A percentile compares a stretch with the other conserved stretches of the same genome.
Evolutionary conservation across 1,284 basidiomycete genomes (phyloP).

Genomic region (Tilletia horrida): DNA sequence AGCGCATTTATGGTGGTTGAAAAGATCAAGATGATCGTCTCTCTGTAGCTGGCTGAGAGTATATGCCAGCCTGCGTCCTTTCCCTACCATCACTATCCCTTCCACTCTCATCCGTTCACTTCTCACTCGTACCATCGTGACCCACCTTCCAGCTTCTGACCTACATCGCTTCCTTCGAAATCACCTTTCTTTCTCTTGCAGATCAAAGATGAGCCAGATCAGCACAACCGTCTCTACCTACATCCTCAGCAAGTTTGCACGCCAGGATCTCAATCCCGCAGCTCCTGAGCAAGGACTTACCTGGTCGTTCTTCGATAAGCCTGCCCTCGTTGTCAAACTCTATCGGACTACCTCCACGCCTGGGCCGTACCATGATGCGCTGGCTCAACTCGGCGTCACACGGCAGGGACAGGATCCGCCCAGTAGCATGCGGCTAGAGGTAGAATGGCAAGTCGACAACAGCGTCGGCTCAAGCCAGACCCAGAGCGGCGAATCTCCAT

Average conservation of each 20-base stretch:
- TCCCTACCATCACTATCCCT: not conserved
- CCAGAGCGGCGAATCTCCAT: constrained; percentile 4
- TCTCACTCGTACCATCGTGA: not conserved
- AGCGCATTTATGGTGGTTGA: too few species aligned
- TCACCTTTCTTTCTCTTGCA: not conserved
- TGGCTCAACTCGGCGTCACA: constrained; percentile 2
- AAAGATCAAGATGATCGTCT: not conserved
- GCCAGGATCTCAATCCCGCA: constrained; percentile 1
- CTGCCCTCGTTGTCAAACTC: constrained; percentile 1
- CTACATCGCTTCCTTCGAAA: not conserved
- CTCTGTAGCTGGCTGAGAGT: not conserved
- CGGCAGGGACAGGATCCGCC: not conserved
- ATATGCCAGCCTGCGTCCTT: not conserved
- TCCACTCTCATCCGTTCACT: not conserved
- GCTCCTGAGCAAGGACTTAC: constrained; percentile 4
- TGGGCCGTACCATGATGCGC: constrained; percentile 7
- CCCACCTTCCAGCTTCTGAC: not conserved
- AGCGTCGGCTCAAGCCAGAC: constrained; percentile 12
- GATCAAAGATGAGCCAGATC: constrained; percentile 10
- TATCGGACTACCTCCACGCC: not conserved
- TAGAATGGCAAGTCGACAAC: constrained; percentile 16
- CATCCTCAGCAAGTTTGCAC: constrained; percentile 6
- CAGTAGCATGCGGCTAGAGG: constrained; percentile 10
- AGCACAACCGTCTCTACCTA: constrained; percentile 9
- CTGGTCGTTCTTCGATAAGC: constrained; percentile 15